Percentiles rank a stretch among this genome's conserved stretches.
Conservation (phyloP, 768 basidiomycete species). For the Termitomyces sp. region DNA sequence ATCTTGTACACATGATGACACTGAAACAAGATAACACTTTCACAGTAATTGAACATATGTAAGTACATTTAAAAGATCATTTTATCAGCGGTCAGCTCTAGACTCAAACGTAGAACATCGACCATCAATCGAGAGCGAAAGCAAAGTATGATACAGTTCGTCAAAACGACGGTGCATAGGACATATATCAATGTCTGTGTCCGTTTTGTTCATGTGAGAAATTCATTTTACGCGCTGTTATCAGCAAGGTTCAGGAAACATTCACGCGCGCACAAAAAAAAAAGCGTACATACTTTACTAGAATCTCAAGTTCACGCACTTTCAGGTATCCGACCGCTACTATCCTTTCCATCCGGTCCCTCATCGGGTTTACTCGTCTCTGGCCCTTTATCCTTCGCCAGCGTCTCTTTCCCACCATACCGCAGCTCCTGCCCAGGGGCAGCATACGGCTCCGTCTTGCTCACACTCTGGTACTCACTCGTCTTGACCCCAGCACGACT, state of each 20-base stretch:
- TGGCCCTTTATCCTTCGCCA: slow-evolving; percentile 24
- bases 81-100: background rate
- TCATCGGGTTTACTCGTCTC: slow-evolving; percentile 26
- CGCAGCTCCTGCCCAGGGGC: slow-evolving; percentile 22
- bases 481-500: slow-evolving; percentile 34
- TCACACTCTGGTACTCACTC: slow-evolving; percentile 26
- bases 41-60: background rate
- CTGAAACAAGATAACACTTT: background rate
- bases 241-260: background rate
- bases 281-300: background rate
- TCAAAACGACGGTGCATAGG: background rate
- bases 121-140: background rate
- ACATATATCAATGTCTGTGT: background rate
- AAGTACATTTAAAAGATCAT: no score
- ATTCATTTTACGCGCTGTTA: background rate
- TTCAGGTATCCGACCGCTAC: slow-evolving; percentile 29
- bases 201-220: background rate
- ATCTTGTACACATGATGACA: background rate
- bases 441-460: slow-evolving; percentile 26
- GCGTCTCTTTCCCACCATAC: slow-evolving; percentile 22
- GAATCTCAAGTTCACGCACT: no score
- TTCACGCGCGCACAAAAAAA: background rate
- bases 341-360: slow-evolving; percentile 32
- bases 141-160: background rate
- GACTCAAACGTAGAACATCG: background rate